These are phyloP conservation scores for Gamsiella multidivaricata DNA, from an alignment of 192 early-diverging fungal species.

Conservation along the genomic window DNA sequence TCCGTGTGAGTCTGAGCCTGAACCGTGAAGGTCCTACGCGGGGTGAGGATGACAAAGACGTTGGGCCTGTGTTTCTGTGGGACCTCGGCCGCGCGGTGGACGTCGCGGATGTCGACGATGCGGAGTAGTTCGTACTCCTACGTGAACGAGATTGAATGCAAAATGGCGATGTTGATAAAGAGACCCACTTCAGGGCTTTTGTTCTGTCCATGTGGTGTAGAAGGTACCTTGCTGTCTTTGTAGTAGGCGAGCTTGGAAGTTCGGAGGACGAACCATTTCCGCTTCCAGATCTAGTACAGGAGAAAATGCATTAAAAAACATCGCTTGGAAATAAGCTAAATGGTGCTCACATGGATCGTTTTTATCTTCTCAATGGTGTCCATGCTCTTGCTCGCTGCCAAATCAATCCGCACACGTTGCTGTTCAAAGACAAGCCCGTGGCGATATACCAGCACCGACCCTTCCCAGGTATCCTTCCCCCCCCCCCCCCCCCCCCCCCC, in stretches of 20 bases:
- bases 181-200: no score
- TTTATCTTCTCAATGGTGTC: no score
- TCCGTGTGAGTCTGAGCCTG: conserved; percentile 63
- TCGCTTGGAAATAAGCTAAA: no score
- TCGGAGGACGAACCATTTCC: conserved; percentile 85
- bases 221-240: conserved; percentile 74
- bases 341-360: no score
- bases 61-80: conserved; percentile 70
- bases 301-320: not conserved
- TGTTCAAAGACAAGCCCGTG: no score
- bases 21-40: conserved; percentile 76
- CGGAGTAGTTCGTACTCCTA: conserved; percentile 81
- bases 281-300: conserved; percentile 78
- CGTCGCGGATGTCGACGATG: conserved; percentile 74
- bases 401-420: no score
- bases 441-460: no score
- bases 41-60: conserved; percentile 81
- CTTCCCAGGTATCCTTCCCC: no score
- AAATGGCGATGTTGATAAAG: no score
- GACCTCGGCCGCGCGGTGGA: conserved; percentile 77
- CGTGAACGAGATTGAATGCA: not conserved
- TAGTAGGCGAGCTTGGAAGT: conserved; percentile 83
- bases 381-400: no score
- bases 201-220: not conserved
- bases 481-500: no score